Conservation (phyloP, 179 eudicot species). For the Heliamphora ciliata region DNA sequence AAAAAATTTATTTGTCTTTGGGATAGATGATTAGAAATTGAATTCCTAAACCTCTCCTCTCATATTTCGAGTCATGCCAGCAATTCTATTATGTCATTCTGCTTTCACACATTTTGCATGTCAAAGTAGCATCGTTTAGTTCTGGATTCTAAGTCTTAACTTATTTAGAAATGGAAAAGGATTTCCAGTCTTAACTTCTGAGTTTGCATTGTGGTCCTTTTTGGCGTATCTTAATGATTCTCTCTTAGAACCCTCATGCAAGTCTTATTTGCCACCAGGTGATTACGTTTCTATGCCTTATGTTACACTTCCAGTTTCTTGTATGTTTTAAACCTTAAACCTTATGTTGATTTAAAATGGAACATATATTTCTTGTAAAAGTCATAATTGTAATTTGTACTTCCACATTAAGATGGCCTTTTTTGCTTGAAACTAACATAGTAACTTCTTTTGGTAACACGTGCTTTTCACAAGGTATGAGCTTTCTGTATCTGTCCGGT, state of each 20-base stretch:
- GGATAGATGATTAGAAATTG: not conserved
- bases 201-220: not conserved
- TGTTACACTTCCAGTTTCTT: not conserved
- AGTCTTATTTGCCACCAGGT: not conserved
- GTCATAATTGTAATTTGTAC: not conserved
- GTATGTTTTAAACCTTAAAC: not conserved
- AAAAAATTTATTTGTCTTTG: not conserved
- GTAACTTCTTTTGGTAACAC: not conserved
- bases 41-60: not conserved
- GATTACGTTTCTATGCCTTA: not conserved
- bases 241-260: not conserved
- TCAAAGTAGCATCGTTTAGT: not conserved
- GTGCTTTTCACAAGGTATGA: not conserved
- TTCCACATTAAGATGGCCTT: not conserved
- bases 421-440: not conserved
- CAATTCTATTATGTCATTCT: slow-evolving; percentile 3
- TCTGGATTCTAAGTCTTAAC: not conserved
- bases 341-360: not conserved
- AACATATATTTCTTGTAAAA: not conserved
- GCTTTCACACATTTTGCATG: not conserved
- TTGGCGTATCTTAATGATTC: not conserved
- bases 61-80: not conserved
- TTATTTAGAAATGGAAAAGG: not conserved
- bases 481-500: not conserved
- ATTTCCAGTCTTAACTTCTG: not conserved